Evolutionary conservation across 2,329 filamentous ascomycete genomes (phyloP), one percentile per base, ranked within the genome.

Genomic region (Calonectria henricotiae): DNA sequence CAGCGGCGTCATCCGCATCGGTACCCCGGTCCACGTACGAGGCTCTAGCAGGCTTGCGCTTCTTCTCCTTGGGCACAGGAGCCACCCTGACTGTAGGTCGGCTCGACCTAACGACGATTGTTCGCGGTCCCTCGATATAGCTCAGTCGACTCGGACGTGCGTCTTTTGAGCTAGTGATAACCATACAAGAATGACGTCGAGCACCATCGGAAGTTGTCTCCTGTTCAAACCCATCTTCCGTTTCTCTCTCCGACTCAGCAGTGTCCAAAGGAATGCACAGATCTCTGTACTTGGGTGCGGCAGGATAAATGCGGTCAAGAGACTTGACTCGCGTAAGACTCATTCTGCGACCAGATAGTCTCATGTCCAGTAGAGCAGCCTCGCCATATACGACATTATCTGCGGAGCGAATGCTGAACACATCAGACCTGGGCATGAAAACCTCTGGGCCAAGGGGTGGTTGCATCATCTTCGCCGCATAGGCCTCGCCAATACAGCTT

Each of bases 21-120:
- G 82, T 83, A 15, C 84, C 84, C 11, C 80, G 79, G 71, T 86
- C 83, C 20, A 84, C 79, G 64, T 83, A 85, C 0, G 72, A 75
- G 17, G 75, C 74, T 65, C 67, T 77, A 43, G 74, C 76, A 67
- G 70, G 72, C 71, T 76, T 77, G 27, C 71, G 71, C 49, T 78
- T 78, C 69, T 79, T 81, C 30, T 73, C 74, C 27, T 72, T 55
- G 3, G 79, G 72, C n/a, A 81, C 76, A 27, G 79, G 75, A 4
- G 78, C 74, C 35, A 83, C 71, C 20, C 76, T 80, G 39, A 79
- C 73, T 7, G 78, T 71, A 1, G 79, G 73, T 23, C 76, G 75
- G 17, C 73, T 75, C 8, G 79, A 75, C 47, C 73, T 79, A 15
- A 82, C 78, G 37, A 80, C 69, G 20, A 83, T 72, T 4, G 79